Percentiles rank a stretch among this genome's conserved stretches.
Evolutionary conservation across 2,329 filamentous ascomycete genomes (phyloP).

Genomic region (Nemania serpens): DNA sequence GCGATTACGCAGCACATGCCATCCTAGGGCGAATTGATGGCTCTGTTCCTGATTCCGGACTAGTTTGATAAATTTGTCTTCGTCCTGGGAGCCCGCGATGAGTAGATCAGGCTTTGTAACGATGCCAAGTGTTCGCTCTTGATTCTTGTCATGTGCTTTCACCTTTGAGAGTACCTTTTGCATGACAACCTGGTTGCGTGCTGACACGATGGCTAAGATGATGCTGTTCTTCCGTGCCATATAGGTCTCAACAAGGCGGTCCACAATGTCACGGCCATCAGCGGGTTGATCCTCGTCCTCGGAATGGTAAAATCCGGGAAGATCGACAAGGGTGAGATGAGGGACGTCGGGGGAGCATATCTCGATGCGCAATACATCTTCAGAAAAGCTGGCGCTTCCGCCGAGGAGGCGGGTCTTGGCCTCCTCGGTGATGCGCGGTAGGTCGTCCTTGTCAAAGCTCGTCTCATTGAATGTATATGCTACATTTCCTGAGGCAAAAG

Average conservation of each 20-base stretch:
- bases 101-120: conserved; percentile 61
- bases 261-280: conserved; percentile 41
- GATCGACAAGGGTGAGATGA: conserved; percentile 59
- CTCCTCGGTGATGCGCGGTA: conserved; percentile 55
- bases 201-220: conserved; percentile 59
- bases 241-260: conserved; percentile 53
- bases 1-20: conserved; percentile 59
- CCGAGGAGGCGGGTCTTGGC: conserved; percentile 54
- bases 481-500: neutral
- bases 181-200: conserved; percentile 54
- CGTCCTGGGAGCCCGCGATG: conserved; percentile 44
- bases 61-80: conserved; percentile 45
- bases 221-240: conserved; percentile 63
- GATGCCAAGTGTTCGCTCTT: conserved; percentile 57
- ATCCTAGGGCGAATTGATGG: conserved; percentile 49
- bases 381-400: conserved; percentile 45
- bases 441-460: conserved; percentile 45
- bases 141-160: conserved; percentile 48
- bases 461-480: conserved; percentile 41
- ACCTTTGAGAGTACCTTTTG: conserved; percentile 56
- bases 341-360: conserved; percentile 50
- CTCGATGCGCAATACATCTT: conserved; percentile 53
- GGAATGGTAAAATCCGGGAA: conserved; percentile 52
- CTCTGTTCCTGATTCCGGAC: conserved; percentile 40
- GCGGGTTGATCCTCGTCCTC: conserved; percentile 42